A percentile compares a stretch with the other conserved stretches of the same genome.
Conservation (phyloP, 2,329 filamentous ascomycete genomes). For the Phialemoniopsis sp. region DNA sequence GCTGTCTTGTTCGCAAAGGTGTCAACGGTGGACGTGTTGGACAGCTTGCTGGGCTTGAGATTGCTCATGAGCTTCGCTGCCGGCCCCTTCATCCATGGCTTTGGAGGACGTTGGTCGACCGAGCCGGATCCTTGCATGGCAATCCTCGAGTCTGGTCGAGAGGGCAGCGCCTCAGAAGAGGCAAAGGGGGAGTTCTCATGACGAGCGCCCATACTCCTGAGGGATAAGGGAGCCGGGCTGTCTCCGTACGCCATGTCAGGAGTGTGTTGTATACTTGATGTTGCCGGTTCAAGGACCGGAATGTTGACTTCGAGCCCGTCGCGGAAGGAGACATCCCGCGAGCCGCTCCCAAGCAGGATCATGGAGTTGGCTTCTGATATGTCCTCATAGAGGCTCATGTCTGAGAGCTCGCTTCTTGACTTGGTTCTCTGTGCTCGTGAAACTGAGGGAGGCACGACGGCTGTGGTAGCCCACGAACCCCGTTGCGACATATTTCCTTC, state of each 20-base stretch:
- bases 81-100: too few species aligned
- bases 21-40: background rate
- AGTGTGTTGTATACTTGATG: conserved; percentile 14
- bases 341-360: conserved; percentile 11
- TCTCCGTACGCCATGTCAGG: conserved; percentile 14
- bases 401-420: conserved; percentile 15
- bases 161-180: background rate
- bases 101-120: too few species aligned
- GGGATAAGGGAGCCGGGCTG: conserved; percentile 2
- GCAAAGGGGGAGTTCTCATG: conserved; percentile 1
- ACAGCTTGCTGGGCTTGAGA: conserved; percentile 3
- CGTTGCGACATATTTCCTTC: background rate
- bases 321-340: conserved; percentile 16
- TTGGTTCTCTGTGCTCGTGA: background rate
- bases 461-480: background rate
- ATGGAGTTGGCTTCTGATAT: conserved; percentile 7
- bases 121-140: too few species aligned
- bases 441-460: background rate
- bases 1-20: background rate
- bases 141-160: too few species aligned
- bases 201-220: background rate
- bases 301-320: conserved; percentile 21
- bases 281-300: conserved; percentile 12
- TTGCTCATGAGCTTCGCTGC: background rate
- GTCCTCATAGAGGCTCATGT: conserved; percentile 16